Evolutionary conservation across 768 basidiomycete species (phyloP), one percentile per base, ranked within the genome.

Genomic region (Mycena pura): DNA sequence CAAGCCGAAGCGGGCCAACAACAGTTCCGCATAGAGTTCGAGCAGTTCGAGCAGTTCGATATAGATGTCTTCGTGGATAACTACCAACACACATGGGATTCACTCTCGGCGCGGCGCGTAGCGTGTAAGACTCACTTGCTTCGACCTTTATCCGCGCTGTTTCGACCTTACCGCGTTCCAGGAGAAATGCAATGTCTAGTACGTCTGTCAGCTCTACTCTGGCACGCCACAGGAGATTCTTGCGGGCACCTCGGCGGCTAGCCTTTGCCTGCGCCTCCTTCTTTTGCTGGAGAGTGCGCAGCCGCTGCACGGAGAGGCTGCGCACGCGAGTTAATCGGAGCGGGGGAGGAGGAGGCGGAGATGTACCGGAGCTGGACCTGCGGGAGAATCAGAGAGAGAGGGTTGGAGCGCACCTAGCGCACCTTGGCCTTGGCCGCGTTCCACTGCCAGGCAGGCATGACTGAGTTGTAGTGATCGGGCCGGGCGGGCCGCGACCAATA

Each of bases 11-110:
- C 97, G 85, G 9, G 96, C 93, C 22, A 96, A 81, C 19, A 99
- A 77, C n/a, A 96, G 84, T 70, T 99, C 97, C 64, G 91, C 93
- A 73, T 98, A 98, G 11, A 99, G 83, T 78, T 98, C 96, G 25
- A 99, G 79, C 6, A 99, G 79, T 70, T 99, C 96, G 34, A 98
- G 78, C 24, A 98, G 82, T 71, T 98, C 96, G 43, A 93, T 78
- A 70, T 92, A 84, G 43, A 93, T 84, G 70, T 95, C 92, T 66
- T 93, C 92, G 70, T 92, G 86, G 70, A 94, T 95, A 54, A 94
- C 90, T 89, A 65, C 13, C 44, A 36, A 31, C 36, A 9, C 38
- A 44, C 25, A 21, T 53, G 47, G 39, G 63, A 48, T 29, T 58
- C 36, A 56, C 31, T 29, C 15, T 56, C 32, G 62, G 39, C 31